Conservation (phyloP, 306 rosid species). For the Casuarina equisetifolia region DNA sequence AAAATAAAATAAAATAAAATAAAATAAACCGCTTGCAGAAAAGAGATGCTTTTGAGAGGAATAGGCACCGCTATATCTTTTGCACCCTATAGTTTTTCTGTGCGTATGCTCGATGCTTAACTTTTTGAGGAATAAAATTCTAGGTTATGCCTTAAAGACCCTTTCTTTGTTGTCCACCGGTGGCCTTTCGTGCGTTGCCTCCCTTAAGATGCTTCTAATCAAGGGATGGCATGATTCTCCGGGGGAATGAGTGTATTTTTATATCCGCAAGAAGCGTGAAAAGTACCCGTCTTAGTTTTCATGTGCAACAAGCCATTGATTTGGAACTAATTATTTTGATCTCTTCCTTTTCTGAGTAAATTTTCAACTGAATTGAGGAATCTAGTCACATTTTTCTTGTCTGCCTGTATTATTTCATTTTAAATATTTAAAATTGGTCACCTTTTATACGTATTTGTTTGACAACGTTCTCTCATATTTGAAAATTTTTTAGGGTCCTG, state of each 20-base stretch:
- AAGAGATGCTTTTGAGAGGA: neutral
- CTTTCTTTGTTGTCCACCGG: no score
- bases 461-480: neutral
- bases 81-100: neutral
- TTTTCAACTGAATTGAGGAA: neutral
- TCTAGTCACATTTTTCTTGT: no score
- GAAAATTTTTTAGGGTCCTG: conserved; percentile 21
- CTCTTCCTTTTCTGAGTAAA: neutral
- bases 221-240: no score
- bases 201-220: no score
- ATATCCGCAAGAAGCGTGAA: neutral
- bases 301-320: neutral
- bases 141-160: no score
- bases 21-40: neutral
- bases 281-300: neutral
- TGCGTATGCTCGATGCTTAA: neutral
- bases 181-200: no score
- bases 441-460: no score
- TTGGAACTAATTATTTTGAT: neutral
- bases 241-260: no score
- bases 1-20: no score
- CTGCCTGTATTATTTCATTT: neutral
- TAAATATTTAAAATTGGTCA: neutral
- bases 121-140: neutral
- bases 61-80: neutral